Base-by-base conservation (phyloP, 805 yeast genomes). In the Ogataea haglerorum region DNA sequence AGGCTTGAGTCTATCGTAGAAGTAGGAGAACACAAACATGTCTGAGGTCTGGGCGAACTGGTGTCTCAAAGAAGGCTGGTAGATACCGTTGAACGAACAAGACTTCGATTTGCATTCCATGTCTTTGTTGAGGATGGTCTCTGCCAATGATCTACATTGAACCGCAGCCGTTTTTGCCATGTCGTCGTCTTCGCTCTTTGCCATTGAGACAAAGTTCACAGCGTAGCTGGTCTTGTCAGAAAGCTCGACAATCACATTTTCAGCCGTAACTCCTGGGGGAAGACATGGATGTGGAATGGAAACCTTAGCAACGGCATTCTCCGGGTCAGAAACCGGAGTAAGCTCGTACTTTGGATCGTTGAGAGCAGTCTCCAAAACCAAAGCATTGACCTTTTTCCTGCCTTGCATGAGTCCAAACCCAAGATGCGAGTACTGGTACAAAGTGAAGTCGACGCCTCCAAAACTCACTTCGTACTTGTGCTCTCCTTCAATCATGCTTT, bases 381-480 rank as follows among this genome's bases (percentile, higher is more conserved):
- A 64, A 10, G 76, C 56, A 61, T 90, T 85, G 47, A 93, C 73
- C 68, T 82, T 85, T 63, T 82, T 80, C 69, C 96, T 78, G 26
- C 96, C 99, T 67, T 88, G 84, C 85, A 85, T 89, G 59, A 93
- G 77, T 28, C 99, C 99, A 61, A 86, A 93, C 26, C 97, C 97
- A 51, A 93, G 73, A 64, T 93, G 98, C 24, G 96, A 88, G 65
- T 80, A 89, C 67, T 93, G 99, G 67, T 95, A 93, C 49, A 93
- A 74, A 10, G 74, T 72, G 61, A 86, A 93, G 36, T 82, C 75
- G 49, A 86, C 73, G 42, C 83, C 84, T 45, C 96, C 98, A 63
- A 91, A 93, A 16, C 72, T 63, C 52, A 89, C 73, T 47, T 76
- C 76, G 60, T 81, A 89, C 64, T 86, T 85, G 68, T 88, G 95